A percentile compares a stretch with the other conserved stretches of the same genome.
Conservation (phyloP, 1,284 basidiomycete species). For the Puccinia triticina region DNA sequence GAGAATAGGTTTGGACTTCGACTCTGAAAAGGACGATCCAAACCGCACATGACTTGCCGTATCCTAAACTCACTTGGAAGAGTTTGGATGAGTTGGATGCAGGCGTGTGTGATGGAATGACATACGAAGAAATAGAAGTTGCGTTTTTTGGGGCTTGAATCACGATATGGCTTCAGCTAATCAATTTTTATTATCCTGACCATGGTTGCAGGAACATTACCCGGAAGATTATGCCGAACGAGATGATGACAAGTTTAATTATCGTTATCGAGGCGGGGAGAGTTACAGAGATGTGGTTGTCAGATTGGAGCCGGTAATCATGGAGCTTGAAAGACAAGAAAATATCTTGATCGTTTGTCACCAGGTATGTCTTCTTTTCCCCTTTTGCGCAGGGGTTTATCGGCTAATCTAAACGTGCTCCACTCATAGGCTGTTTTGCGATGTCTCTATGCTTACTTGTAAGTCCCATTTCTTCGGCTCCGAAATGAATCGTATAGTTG, state of each 20-base stretch:
- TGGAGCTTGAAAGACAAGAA: conserved; percentile 96
- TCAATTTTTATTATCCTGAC: not conserved
- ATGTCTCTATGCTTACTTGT: conserved; percentile 67
- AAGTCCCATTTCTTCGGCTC: not conserved
- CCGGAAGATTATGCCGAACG: conserved; percentile 98
- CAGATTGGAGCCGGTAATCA: conserved; percentile 94
- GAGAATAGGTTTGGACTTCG: conserved; percentile 78
- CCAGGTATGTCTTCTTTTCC: conserved; percentile 64
- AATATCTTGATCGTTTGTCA: conserved; percentile 97
- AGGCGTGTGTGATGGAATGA: conserved; percentile 99
- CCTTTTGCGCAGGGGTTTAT: not conserved
- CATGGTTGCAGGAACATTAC: conserved; percentile 52
- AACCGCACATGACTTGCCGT: conserved; percentile 79
- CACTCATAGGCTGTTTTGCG: conserved; percentile 71
- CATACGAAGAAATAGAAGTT: conserved; percentile 97
- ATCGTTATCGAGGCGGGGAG: conserved; percentile 78
- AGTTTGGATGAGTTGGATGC: conserved; percentile 97
- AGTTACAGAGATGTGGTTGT: conserved; percentile 91
- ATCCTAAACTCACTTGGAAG: conserved; percentile 96
- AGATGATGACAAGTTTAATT: conserved; percentile 99
- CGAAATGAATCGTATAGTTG: not conserved
- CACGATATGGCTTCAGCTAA: not conserved
- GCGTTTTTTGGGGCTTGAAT: conserved; percentile 2
- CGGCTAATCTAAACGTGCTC: not conserved
- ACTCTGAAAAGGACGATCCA: conserved; percentile 90